Base-by-base conservation (phyloP, 768 basidiomycete species). In the Heimioporus sp. region DNA sequence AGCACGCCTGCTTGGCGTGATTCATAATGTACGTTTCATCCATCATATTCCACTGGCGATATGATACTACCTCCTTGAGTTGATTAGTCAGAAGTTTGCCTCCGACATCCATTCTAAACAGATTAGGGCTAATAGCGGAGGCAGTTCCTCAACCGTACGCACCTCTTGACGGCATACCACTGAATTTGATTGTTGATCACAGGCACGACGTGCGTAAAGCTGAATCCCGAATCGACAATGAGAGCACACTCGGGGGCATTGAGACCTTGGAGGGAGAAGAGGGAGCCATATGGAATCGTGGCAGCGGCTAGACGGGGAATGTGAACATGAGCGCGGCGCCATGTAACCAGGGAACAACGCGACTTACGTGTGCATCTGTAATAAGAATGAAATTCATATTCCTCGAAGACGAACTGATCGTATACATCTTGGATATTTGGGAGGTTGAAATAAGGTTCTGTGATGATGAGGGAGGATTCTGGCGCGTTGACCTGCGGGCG, bases 41-140 rank as follows among this genome's bases (percentile, higher is more conserved):
- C 86, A 95, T 94, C 90, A 98, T 92, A 68, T 98, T 92, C 90
- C 92, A 98, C 65, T 98, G 95, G 40, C 96, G 85, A 68, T 90
- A 98, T 12, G 93, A 96, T 6, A 95, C 82, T 41, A 95, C 78
- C 64, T 95, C 91, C 65, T 97, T 97, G 20, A 98, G 80, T 46
- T 96, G 90, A 70, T 98, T 98, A 21, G 95, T 98, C 51, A 98
- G 70, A 10, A 98, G 79, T 72, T 98, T 97, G 43, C 95, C 96
- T 46, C 96, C 95, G 16, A 97, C 86, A 64, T 97, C 93, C 68
- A 98, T 83, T 64, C 95, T 96, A 68, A 46, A 34, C 52, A 54
- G 52, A 56, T 59, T 41, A 53, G 62, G 51, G 28, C 51, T 48
- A 48, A 46, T 46, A 53, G 56, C 47, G n/a, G 38, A 47, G 31